These are phyloP conservation scores for Russula vinacea DNA, from an alignment of 768 basidiomycete genomes.

Conservation along the genomic window DNA sequence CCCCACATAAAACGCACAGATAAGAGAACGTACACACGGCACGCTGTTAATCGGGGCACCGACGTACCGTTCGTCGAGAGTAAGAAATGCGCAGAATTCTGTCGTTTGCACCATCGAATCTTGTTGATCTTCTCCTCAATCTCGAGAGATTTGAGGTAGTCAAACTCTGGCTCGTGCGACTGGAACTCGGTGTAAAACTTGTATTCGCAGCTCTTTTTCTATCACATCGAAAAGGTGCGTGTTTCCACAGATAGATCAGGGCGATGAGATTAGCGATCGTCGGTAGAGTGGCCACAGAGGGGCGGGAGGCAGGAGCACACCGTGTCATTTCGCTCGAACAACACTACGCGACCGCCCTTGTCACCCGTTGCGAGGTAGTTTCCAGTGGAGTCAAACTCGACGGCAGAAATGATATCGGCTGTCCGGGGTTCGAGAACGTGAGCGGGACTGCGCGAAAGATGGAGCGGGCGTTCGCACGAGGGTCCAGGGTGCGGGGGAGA, in stretches of 20 bases:
- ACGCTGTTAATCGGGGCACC: conserved; percentile 16
- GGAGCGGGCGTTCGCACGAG: conserved; percentile 5
- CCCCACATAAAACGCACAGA: neutral
- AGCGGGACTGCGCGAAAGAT: conserved; percentile 19
- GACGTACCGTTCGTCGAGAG: conserved; percentile 90
- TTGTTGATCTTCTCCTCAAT: conserved; percentile 99
- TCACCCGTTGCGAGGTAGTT: conserved; percentile 99
- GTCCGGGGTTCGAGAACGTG: conserved; percentile 18
- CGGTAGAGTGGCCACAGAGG: conserved; percentile 8
- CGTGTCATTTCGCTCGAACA: conserved; percentile 98
- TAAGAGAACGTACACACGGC: conserved; percentile 12
- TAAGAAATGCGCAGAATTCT: conserved; percentile 96
- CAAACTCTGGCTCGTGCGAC: conserved; percentile 99
- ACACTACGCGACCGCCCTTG: conserved; percentile 97
- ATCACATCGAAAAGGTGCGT: conserved; percentile 3
- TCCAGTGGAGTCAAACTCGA: conserved; percentile 99
- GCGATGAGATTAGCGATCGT: conserved; percentile 16
- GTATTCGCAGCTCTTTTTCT: conserved; percentile 99
- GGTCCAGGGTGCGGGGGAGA: conserved; percentile 17
- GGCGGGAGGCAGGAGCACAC: conserved; percentile 45
- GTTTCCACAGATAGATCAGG: conserved; percentile 27
- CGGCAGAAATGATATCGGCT: conserved; percentile 99
- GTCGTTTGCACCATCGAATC: conserved; percentile 99
- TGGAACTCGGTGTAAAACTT: conserved; percentile 99
- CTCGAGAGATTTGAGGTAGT: conserved; percentile 99